Conservation (phyloP, 169 alveolate genomes). For the Plasmodium vivax region DNA sequence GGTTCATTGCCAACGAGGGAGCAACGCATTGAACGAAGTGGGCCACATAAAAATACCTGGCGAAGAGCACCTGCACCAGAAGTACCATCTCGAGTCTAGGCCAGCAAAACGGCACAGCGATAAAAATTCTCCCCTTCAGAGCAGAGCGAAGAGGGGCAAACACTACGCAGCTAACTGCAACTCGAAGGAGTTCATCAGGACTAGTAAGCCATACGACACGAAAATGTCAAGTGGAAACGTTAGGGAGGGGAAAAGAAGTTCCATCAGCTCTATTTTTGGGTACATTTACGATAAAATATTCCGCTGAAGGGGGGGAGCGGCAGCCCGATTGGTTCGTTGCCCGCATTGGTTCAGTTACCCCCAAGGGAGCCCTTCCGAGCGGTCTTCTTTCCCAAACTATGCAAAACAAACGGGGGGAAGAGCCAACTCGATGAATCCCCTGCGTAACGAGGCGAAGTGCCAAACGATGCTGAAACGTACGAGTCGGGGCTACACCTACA, state of each 20-base stretch:
- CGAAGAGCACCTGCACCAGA: not conserved
- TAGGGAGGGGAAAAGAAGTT: not conserved
- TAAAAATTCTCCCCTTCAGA: not conserved
- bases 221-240: not conserved
- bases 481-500: not conserved
- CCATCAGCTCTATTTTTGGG: constrained; percentile 38
- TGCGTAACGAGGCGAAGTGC: not conserved
- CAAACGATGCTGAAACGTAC: not conserved
- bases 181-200: not conserved
- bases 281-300: constrained; percentile 52
- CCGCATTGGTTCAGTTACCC: not conserved
- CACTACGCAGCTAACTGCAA: not conserved
- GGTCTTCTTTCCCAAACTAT: not conserved
- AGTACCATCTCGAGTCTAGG: not conserved
- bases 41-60: not conserved
- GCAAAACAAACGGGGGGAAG: not conserved
- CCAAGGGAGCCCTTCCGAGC: not conserved
- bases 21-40: constrained; percentile 6
- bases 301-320: not conserved
- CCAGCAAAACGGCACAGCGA: constrained; percentile 11
- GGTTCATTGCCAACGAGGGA: not conserved
- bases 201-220: constrained; percentile 17
- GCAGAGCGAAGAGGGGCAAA: constrained; percentile 4
- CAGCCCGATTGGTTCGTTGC: too few species aligned
- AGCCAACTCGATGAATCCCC: not conserved